A percentile compares a stretch with the other conserved stretches of the same genome.
Conservation (phyloP, 805 yeast species). For the Ogataea minuta region DNA sequence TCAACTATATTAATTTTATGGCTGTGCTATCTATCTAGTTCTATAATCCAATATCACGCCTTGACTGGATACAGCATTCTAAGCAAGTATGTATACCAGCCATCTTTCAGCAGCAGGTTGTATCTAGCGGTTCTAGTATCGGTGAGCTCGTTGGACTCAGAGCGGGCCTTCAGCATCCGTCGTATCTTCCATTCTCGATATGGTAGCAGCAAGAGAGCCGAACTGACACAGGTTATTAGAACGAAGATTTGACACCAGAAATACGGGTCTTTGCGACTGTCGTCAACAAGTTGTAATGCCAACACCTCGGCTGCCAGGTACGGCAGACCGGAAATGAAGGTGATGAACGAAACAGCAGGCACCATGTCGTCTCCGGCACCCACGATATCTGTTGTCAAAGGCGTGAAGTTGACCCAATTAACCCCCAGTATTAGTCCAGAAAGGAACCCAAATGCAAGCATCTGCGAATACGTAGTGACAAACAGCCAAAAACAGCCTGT, state of each 20-base stretch:
- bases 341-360: slow-evolving; percentile 29
- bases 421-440: slow-evolving; percentile 48
- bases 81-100: slow-evolving; percentile 14
- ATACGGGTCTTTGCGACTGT: slow-evolving; percentile 42
- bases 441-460: slow-evolving; percentile 43
- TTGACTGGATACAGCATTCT: slow-evolving; percentile 31
- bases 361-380: slow-evolving; percentile 31
- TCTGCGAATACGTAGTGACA: slow-evolving; percentile 38
- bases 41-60: slow-evolving; percentile 17
- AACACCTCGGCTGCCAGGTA: slow-evolving; percentile 33
- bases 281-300: slow-evolving; percentile 30
- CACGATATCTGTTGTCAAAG: slow-evolving; percentile 36
- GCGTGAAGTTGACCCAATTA: slow-evolving; percentile 39
- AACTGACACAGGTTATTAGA: slow-evolving; percentile 45
- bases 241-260: slow-evolving; percentile 61
- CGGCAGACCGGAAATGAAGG: slow-evolving; percentile 32
- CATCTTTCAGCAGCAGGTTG: slow-evolving; percentile 10
- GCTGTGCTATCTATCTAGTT: slow-evolving; percentile 9
- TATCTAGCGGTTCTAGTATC: slow-evolving; percentile 17
- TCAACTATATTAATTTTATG: slow-evolving; percentile 1
- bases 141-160: slow-evolving; percentile 3
- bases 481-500: slow-evolving; percentile 51
- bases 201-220: slow-evolving; percentile 42
- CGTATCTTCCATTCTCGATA: slow-evolving; percentile 56
- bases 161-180: slow-evolving; percentile 35